Conservation (phyloP, 1,284 basidiomycete genomes). For the Salmacisia buchloeana region DNA sequence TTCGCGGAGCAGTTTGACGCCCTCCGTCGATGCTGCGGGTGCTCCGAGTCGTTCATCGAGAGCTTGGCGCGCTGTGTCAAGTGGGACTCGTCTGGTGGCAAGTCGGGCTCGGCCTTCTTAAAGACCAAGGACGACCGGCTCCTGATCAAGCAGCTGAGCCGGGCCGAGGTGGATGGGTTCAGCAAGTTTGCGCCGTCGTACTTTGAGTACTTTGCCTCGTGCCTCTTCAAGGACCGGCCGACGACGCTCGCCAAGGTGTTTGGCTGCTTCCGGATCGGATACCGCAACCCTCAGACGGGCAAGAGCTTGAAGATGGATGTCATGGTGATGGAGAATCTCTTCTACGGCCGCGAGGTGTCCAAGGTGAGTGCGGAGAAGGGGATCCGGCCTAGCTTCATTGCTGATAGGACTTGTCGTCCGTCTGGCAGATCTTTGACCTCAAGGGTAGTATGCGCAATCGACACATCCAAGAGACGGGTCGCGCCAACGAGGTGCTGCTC, state of each 20-base stretch:
- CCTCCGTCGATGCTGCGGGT: slow-evolving; percentile 81
- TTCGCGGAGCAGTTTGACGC: slow-evolving; percentile 98
- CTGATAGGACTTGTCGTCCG: neutral
- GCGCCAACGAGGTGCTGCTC: slow-evolving; percentile 79
- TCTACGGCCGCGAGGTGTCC: slow-evolving; percentile 81
- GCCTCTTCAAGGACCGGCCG: slow-evolving; percentile 62
- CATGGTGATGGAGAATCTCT: slow-evolving; percentile 93
- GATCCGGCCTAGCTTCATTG: slow-evolving; percentile 51
- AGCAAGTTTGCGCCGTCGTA: slow-evolving; percentile 95
- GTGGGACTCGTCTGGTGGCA: slow-evolving; percentile 92
- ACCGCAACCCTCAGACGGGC: slow-evolving; percentile 71
- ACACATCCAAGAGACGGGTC: slow-evolving; percentile 78
- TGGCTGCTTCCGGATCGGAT: slow-evolving; percentile 92
- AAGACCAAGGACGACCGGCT: slow-evolving; percentile 89
- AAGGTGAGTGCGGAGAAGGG: slow-evolving; percentile 57
- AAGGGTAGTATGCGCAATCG: slow-evolving; percentile 47
- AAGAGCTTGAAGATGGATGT: slow-evolving; percentile 88
- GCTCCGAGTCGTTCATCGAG: slow-evolving; percentile 87
- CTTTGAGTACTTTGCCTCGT: slow-evolving; percentile 84
- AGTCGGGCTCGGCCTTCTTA: slow-evolving; percentile 91
- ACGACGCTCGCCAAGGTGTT: slow-evolving; percentile 95
- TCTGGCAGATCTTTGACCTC: slow-evolving; percentile 38
- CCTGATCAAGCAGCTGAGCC: slow-evolving; percentile 93
- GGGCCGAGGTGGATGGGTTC: slow-evolving; percentile 86
- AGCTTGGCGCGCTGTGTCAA: slow-evolving; percentile 89